Percentiles rank a stretch among this genome's conserved stretches.
Conservation (phyloP, 1,284 basidiomycete species). For the Sporisorium iseilematis-ciliati region DNA sequence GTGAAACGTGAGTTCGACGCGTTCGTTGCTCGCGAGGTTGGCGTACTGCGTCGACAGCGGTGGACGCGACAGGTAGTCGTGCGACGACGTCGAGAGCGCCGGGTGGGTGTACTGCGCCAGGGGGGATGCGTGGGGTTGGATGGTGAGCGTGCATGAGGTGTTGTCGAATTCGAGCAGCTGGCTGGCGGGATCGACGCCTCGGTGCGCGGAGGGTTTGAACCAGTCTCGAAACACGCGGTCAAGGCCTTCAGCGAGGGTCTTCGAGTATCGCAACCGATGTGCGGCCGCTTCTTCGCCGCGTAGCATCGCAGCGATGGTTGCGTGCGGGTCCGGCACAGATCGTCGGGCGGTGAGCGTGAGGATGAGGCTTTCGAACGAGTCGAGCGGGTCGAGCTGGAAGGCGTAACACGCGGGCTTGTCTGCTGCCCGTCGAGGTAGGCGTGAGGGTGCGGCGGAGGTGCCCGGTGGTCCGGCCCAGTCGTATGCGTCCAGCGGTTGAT, state of each 20-base stretch:
- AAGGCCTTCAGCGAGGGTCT: constrained; percentile 53
- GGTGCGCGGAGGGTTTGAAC: constrained; percentile 39
- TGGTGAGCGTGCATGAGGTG: constrained; percentile 43
- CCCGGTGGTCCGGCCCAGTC: constrained; percentile 51
- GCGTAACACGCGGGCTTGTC: constrained; percentile 47
- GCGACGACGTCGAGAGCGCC: constrained; percentile 42
- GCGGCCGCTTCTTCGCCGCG: constrained; percentile 21
- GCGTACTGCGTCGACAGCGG: constrained; percentile 41
- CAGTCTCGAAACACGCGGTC: constrained; percentile 60
- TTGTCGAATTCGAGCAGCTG: constrained; percentile 52
- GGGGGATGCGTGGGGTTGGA: constrained; percentile 53
- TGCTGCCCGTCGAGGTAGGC: constrained; percentile 7
- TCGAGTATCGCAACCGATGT: constrained; percentile 48
- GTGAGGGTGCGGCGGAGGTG: constrained; percentile 16
- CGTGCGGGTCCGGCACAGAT: constrained; percentile 20
- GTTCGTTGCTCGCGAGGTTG: constrained; percentile 16
- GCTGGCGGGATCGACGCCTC: constrained; percentile 9
- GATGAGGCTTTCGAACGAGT: constrained; percentile 59
- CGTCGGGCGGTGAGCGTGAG: constrained; percentile 45
- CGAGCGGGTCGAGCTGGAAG: constrained; percentile 60
- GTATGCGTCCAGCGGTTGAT: constrained; percentile 47
- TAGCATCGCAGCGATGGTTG: constrained; percentile 23
- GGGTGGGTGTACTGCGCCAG: constrained; percentile 35
- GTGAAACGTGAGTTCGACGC: constrained; percentile 56
- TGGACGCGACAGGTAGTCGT: constrained; percentile 49